Conservation (phyloP, 257 asterid genomes). For the Thymus mandschuricus region DNA sequence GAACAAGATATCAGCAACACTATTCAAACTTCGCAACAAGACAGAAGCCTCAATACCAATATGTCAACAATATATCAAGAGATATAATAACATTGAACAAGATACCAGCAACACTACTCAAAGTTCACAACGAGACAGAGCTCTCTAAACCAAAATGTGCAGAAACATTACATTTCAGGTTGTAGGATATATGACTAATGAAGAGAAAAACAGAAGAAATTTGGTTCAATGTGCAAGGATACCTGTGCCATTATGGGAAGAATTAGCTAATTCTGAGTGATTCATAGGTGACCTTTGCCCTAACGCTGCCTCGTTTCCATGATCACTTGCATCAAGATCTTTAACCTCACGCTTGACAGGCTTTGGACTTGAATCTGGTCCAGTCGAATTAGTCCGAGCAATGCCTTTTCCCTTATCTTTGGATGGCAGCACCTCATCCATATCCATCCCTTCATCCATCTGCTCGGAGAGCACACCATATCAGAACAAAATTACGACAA, state of each 20-base stretch:
- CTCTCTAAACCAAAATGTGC: too few species aligned
- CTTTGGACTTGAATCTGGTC: constrained; percentile 12
- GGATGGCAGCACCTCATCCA: constrained; percentile 36
- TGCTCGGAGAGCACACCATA: constrained; percentile 19
- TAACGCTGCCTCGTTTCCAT: too few species aligned
- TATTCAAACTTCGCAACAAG: too few species aligned
- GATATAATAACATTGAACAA: too few species aligned
- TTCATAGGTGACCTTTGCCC: too few species aligned
- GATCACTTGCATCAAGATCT: background rate
- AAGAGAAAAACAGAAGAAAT: background rate
- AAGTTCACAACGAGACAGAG: too few species aligned
- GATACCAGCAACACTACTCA: too few species aligned
- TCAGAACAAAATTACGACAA: constrained; percentile 4
- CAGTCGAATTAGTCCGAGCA: background rate
- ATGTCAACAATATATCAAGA: too few species aligned
- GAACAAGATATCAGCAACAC: too few species aligned
- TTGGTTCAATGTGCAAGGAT: background rate
- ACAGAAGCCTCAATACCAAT: too few species aligned
- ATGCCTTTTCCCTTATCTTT: constrained; percentile 21
- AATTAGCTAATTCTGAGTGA: constrained; percentile 14
- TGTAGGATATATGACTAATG: background rate
- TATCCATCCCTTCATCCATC: constrained; percentile 33
- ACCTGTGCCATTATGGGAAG: constrained; percentile 40
- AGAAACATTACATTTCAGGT: constrained; percentile 8
- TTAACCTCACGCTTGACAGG: background rate